Conservation (phyloP, 1,284 basidiomycete genomes). For the Caloboletus firmus region DNA sequence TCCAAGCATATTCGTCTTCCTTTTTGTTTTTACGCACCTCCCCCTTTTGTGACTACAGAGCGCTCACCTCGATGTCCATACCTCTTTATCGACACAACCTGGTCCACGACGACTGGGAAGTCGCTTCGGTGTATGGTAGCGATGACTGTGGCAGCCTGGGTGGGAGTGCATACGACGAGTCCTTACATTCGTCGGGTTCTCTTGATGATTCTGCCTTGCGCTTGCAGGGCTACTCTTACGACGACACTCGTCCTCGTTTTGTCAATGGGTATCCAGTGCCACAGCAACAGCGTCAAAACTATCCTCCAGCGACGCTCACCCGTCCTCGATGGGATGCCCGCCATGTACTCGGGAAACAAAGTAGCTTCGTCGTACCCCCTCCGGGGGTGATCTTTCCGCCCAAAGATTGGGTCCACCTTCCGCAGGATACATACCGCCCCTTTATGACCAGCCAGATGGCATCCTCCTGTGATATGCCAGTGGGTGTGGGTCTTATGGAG, state of each 20-base stretch:
- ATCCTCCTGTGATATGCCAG: constrained; percentile 3
- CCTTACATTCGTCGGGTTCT: constrained; percentile 8
- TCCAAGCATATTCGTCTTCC: not conserved
- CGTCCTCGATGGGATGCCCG: constrained; percentile 17
- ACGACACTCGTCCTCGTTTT: constrained; percentile 5
- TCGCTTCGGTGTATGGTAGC: constrained; percentile 31
- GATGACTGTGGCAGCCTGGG: constrained; percentile 31
- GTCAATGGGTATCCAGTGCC: constrained; percentile 20
- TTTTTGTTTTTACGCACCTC: not conserved
- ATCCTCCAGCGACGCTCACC: not conserved
- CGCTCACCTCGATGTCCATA: constrained; percentile 19
- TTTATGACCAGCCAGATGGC: constrained; percentile 1
- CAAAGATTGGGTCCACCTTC: constrained; percentile 19
- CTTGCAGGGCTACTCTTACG: constrained; percentile 5
- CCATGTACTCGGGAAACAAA: constrained; percentile 10
- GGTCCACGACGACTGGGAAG: constrained; percentile 28
- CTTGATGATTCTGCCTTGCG: constrained; percentile 8
- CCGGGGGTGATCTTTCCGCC: constrained; percentile 29
- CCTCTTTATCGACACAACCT: constrained; percentile 30
- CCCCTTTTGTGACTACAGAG: not conserved
- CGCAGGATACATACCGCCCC: constrained; percentile 19
- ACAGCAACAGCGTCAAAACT: constrained; percentile 15
- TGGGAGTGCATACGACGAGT: constrained; percentile 21
- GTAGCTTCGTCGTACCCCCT: constrained; percentile 24
- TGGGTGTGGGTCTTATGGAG: constrained; percentile 9